Evolutionary conservation across 1,139 yeast species (phyloP), one percentile per base, ranked within the genome.

Genomic region (Suhomyces taliae): DNA sequence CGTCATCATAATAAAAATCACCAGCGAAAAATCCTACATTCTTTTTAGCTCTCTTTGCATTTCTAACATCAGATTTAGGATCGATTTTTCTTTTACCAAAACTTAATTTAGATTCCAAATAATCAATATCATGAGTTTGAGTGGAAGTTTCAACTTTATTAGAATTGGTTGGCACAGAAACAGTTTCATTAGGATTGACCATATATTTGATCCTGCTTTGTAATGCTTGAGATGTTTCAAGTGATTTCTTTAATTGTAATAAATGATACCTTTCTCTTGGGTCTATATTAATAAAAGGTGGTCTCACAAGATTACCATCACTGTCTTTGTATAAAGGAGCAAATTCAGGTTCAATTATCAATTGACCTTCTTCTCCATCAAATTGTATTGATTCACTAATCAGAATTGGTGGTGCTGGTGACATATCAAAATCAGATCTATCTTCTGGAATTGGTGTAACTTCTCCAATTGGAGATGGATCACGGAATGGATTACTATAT

Each of bases 231-330:
- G 76, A 64, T 1, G 70, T 66, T 49, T 74, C 74, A 7, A 73
- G 57, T 2, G 76, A 64, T 48, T 64, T 63, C 47, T 74, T 75
- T 45, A 74, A 56, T 51, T 72, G 76, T 37, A 75, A 57, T 41
- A 75, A 60, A 14, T 72, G 74, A 52, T 74, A 72, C 38, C 80
- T 61, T 53, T 75, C 79, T 34, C 69, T 55, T 0, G 79, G 80
- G 46, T 74, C 78, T 41, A 74, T 62, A 44, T 72, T 72, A 34
- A 75, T 73, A 53, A 74, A 72, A n/a, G 79, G 78, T 0, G 80
- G 79, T 43, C 80, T 62, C 2, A 69, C 74, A 42, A 72, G 55
- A 47, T 72, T 68, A 2, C 79, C 78, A 1, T 66, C 63, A 4
- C 60, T 63, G 49, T 74, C 79, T 26, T 57, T 57, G 50, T 71